These are phyloP conservation scores for Lentinula sp. DNA, from an alignment of 768 basidiomycete species.

Conservation along the genomic window DNA sequence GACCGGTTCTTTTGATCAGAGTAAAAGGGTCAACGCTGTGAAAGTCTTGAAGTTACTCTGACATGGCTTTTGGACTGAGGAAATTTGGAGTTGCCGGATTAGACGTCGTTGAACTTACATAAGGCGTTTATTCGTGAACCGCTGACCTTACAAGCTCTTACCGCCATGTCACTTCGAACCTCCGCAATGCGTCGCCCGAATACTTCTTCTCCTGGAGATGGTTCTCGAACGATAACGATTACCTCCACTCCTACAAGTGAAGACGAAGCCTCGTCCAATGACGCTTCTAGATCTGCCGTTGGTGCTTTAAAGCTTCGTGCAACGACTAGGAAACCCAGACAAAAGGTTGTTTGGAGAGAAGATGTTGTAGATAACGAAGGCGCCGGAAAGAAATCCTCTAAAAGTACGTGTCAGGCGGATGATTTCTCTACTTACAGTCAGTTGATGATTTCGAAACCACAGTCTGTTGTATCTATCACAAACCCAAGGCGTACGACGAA, in stretches of 20 bases:
- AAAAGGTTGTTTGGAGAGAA: conserved; percentile 75
- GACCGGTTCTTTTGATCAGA: too few species aligned
- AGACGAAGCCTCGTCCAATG: neutral
- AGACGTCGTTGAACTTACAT: too few species aligned
- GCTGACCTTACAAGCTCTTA: neutral
- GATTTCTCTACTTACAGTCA: neutral
- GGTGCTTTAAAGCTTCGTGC: conserved; percentile 57
- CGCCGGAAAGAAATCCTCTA: conserved; percentile 84
- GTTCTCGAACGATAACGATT: conserved; percentile 4
- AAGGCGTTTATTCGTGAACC: too few species aligned
- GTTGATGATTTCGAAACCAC: neutral
- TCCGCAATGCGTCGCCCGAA: conserved; percentile 2
- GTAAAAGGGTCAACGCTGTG: too few species aligned
- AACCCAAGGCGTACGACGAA: conserved; percentile 74
- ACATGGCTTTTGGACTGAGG: too few species aligned
- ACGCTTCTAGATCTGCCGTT: conserved; percentile 19
- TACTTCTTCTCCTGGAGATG: conserved; percentile 3
- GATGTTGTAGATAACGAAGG: conserved; percentile 90
- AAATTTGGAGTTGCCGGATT: too few species aligned
- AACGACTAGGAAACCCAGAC: conserved; percentile 26
- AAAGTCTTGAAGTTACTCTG: too few species aligned
- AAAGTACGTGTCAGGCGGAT: conserved; percentile 54
- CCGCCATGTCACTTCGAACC: neutral
- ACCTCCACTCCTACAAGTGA: neutral
- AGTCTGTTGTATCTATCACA: conserved; percentile 97